Conservation (phyloP, 2,329 filamentous ascomycete genomes). For the Orbilia quercus region DNA sequence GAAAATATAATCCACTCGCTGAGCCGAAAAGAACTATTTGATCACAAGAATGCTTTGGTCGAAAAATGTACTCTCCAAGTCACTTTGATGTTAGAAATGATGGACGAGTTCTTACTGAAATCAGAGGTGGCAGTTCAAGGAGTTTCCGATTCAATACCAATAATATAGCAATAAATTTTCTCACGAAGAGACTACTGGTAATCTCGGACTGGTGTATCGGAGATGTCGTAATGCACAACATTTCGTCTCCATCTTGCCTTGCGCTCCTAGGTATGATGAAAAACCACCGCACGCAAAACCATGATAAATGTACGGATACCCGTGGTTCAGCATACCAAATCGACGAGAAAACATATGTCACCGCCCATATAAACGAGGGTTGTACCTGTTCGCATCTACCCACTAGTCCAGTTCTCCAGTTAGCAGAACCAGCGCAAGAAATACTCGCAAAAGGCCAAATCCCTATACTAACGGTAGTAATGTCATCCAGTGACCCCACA, state of each 20-base stretch:
- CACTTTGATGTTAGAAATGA: too few species aligned
- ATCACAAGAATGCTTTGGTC: background rate
- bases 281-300: slow-evolving; percentile 1
- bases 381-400: background rate
- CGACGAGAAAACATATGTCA: background rate
- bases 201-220: background rate
- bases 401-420: too few species aligned
- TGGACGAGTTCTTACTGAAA: background rate
- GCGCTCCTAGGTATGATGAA: background rate
- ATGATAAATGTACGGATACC: slow-evolving; percentile 1
- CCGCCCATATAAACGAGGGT: background rate
- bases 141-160: background rate
- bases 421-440: too few species aligned
- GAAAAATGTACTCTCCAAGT: too few species aligned
- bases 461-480: too few species aligned
- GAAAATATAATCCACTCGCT: background rate
- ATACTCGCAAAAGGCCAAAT: too few species aligned
- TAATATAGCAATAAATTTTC: slow-evolving; percentile 4
- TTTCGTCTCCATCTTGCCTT: background rate
- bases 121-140: background rate
- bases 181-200: slow-evolving; percentile 3
- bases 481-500: background rate
- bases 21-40: background rate
- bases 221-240: background rate
- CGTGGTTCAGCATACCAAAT: background rate